Evolutionary conservation across 2,329 filamentous ascomycete genomes (phyloP), one percentile per base, ranked within the genome.

Genomic region (Teratosphaeriaceae sp.): DNA sequence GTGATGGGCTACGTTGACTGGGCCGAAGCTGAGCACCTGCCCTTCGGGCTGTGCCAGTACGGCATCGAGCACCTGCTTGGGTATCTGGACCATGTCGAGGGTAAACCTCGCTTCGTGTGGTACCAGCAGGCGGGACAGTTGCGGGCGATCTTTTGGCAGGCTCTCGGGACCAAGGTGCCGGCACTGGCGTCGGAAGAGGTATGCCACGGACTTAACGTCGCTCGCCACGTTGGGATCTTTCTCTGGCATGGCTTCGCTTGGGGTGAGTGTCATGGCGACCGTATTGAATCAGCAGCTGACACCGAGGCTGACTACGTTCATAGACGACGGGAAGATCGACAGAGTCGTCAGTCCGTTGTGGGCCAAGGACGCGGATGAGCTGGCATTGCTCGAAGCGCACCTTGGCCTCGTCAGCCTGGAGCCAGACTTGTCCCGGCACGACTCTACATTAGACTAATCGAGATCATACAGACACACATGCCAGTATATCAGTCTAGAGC

Each of bases 31-130:
- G 79, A 82, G 54, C 71, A 65, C 46, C 56, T 81, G 7, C 79
- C 79, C 0, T 79, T 80, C 50, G 80, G 79, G 0, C 65, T 75
- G 2, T 74, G 72, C 20, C 58, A 81, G 33, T 82, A 81, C 50
- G 79, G 78, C 0, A 58, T 82, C 0, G 79, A 83, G 54, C 71
- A 79, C 57, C 54, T 82, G 1, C 62, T 84, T 0, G 77, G 79
- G 1, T 63, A 66, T 43, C 54, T 71, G n/a, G 39, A 47, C 11
- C 15, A 35, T 7, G 31, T n/a, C 7, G 24, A 16, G 1, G 37
- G 12, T 19, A 43, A 24, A 22, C 26, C 24, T 19, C 51, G 55
- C 2, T 65, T 62, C 23, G 53, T 54, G 5, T 79, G 78, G 47
- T 72, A 69, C 38, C 47, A 64, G 0, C 60, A 70, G 22, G 72